A percentile compares a stretch with the other conserved stretches of the same genome.
phyloP scores from a whole-genome alignment of 148 eudicot species.

The Rhododendron ferrugineum region DNA sequence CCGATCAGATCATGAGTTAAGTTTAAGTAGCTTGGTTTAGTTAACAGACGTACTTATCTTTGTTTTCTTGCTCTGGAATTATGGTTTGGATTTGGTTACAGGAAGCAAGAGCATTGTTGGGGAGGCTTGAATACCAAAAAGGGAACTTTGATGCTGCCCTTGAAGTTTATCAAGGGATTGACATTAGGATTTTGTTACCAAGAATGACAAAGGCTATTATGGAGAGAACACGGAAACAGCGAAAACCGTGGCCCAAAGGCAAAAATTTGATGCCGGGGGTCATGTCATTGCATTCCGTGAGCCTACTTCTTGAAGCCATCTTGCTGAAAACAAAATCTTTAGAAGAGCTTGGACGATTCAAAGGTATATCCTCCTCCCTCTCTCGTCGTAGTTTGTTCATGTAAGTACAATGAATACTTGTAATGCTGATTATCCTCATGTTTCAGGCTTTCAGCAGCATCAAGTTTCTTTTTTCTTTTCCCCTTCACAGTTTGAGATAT shows the following conservation, averaged over 20 bases:
- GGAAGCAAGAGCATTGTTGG: constrained; percentile 98
- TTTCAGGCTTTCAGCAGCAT: not conserved
- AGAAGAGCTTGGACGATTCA: constrained; percentile 53
- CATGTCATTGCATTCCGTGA: constrained; percentile 94
- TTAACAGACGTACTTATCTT: not conserved
- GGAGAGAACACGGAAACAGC: constrained; percentile 46
- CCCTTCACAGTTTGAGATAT: not conserved
- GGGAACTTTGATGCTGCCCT: constrained; percentile 89
- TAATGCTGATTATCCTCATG: not conserved
- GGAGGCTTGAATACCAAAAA: constrained; percentile 90
- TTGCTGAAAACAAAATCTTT: constrained; percentile 78
- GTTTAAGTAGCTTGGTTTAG: not conserved
- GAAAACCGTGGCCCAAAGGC: constrained; percentile 46
- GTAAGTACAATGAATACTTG: not conserved
- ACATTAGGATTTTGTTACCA: constrained; percentile 52
- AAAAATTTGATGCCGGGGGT: constrained; percentile 41
- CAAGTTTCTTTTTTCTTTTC: not conserved
- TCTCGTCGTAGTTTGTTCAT: not conserved
- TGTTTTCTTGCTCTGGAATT: not conserved
- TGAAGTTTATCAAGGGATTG: constrained; percentile 91
- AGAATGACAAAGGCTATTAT: constrained; percentile 62
- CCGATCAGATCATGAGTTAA: not conserved
- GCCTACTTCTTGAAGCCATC: constrained; percentile 85
- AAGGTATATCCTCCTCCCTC: constrained; percentile 41
- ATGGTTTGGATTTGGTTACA: constrained; percentile 20